phyloP scores from a whole-genome alignment of 352 stramenopile genomes.

The Globisporangium echinulatum region DNA sequence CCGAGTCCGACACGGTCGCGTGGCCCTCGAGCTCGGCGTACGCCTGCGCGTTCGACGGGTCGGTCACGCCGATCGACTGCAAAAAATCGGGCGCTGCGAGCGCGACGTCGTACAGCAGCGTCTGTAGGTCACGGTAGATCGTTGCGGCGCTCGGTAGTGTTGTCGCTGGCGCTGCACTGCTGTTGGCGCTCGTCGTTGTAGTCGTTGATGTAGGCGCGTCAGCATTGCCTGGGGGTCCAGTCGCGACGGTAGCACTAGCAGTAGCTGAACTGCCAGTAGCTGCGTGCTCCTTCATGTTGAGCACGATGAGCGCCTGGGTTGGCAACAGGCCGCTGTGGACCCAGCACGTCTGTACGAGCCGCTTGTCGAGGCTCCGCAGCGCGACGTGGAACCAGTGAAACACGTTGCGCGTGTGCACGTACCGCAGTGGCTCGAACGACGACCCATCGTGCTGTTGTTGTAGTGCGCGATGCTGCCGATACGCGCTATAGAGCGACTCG shows the following conservation, averaged over 20 bases:
- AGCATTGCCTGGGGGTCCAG: too few species aligned
- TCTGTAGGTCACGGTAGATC: slow-evolving; percentile 60
- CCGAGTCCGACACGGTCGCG: slow-evolving; percentile 65
- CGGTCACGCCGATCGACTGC: slow-evolving; percentile 56
- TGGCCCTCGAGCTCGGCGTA: slow-evolving; percentile 74
- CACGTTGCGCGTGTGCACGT: slow-evolving; percentile 75
- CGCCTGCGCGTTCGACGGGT: slow-evolving; percentile 46
- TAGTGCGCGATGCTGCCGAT: slow-evolving; percentile 46
- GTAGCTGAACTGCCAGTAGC: background rate
- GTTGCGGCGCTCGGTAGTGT: slow-evolving; percentile 24
- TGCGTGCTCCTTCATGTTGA: slow-evolving; percentile 57
- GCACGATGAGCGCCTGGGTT: slow-evolving; percentile 48
- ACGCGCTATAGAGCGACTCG: slow-evolving; percentile 67
- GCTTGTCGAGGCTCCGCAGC: slow-evolving; percentile 60
- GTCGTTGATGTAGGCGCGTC: slow-evolving; percentile 10
- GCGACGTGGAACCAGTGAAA: slow-evolving; percentile 81
- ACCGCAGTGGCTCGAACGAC: slow-evolving; percentile 32
- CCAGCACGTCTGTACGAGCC: slow-evolving; percentile 71
- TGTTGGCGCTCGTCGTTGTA: background rate
- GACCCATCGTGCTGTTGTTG: slow-evolving; percentile 1
- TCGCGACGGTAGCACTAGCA: background rate
- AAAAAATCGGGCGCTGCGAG: slow-evolving; percentile 66
- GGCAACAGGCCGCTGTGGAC: slow-evolving; percentile 66
- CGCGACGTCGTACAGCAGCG: slow-evolving; percentile 47
- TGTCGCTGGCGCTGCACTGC: slow-evolving; percentile 11